Evolutionary conservation across 2,329 filamentous ascomycete genomes (phyloP).

Genomic region (Fusarium sp.): DNA sequence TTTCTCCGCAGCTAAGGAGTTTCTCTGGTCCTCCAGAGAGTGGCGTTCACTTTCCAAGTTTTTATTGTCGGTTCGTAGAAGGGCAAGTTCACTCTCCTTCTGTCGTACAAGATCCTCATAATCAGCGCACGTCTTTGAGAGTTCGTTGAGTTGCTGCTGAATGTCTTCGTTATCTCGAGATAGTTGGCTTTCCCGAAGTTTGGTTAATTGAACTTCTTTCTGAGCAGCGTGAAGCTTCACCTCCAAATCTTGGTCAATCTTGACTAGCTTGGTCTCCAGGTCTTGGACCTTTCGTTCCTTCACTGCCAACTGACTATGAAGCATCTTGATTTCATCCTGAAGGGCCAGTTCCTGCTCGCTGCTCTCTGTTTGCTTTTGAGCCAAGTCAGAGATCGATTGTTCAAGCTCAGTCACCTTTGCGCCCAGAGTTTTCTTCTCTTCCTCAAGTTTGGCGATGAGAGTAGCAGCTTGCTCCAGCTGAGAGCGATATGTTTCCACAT

Average conservation of each 20-base stretch:
- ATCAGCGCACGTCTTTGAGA: slow-evolving; percentile 92
- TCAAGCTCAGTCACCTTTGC: slow-evolving; percentile 78
- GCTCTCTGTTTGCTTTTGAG: slow-evolving; percentile 77
- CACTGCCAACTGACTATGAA: slow-evolving; percentile 88
- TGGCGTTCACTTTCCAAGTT: slow-evolving; percentile 85
- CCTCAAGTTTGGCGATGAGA: slow-evolving; percentile 87
- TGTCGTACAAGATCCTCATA: slow-evolving; percentile 94
- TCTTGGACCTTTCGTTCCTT: slow-evolving; percentile 93
- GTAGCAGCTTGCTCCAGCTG: slow-evolving; percentile 93
- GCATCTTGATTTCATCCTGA: slow-evolving; percentile 87
- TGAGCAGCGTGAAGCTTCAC: slow-evolving; percentile 82
- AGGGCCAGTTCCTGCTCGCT: slow-evolving; percentile 82
- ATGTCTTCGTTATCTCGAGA: slow-evolving; percentile 84
- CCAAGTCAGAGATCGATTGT: slow-evolving; percentile 76
- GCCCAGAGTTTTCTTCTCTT: slow-evolving; percentile 83
- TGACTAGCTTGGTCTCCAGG: slow-evolving; percentile 84
- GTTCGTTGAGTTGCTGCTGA: slow-evolving; percentile 85
- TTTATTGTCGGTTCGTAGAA: slow-evolving; percentile 87
- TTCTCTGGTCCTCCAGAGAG: slow-evolving; percentile 83
- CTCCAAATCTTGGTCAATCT: slow-evolving; percentile 89
- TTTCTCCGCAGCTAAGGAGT: slow-evolving; percentile 78
- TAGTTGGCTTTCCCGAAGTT: slow-evolving; percentile 81
- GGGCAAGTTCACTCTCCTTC: slow-evolving; percentile 92
- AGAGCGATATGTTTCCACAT: slow-evolving; percentile 80
- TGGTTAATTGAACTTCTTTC: slow-evolving; percentile 83